Evolutionary conservation across 305 asterid genomes (phyloP).

Genomic region (Fraxinus sp.): DNA sequence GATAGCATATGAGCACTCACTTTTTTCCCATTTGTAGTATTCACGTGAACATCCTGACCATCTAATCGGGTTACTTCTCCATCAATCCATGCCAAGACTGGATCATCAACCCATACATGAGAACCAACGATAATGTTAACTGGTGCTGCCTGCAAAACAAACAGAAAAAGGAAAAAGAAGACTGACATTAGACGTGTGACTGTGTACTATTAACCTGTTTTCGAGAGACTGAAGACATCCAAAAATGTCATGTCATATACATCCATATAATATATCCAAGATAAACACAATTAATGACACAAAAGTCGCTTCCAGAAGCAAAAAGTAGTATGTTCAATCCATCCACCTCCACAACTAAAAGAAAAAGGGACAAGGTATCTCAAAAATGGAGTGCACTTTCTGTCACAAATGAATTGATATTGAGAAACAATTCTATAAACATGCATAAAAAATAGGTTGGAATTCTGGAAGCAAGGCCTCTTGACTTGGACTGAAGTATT

Average conservation of each 20-base stretch:
- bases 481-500: constrained; percentile 7
- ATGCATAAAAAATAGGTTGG: not conserved
- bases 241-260: not conserved
- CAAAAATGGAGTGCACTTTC: not conserved
- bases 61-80: constrained; percentile 80
- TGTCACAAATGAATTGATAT: not conserved
- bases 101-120: constrained; percentile 98
- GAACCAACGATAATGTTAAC: constrained; percentile 90
- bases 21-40: constrained; percentile 71
- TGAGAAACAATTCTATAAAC: not conserved
- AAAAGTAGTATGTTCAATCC: constrained; percentile 9
- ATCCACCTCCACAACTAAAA: not conserved
- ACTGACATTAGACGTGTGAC: constrained; percentile 25
- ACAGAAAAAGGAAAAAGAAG: constrained; percentile 9
- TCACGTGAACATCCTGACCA: constrained; percentile 87
- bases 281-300: not conserved
- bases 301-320: not conserved
- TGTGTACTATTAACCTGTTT: not conserved
- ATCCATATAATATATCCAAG: not conserved
- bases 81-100: constrained; percentile 88
- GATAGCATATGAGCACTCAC: constrained; percentile 41
- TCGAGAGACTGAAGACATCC: constrained; percentile 14
- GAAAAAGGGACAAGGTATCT: not conserved
- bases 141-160: constrained; percentile 68
- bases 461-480: constrained; percentile 15